These are phyloP conservation scores for Syncephalastrum monosporum DNA, from an alignment of 371 early-diverging fungal species.

Conservation along the genomic window DNA sequence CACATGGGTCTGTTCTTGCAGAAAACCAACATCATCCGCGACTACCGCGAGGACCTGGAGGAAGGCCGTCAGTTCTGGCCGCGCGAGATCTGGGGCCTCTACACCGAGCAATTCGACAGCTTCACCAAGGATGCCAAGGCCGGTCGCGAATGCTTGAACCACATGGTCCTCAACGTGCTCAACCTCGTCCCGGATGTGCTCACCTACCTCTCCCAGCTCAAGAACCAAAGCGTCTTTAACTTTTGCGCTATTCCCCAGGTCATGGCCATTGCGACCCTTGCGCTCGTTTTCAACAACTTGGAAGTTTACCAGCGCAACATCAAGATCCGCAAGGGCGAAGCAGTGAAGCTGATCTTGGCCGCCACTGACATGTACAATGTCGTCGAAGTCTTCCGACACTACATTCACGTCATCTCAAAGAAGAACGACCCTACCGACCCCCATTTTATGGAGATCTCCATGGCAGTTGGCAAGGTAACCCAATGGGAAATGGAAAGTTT, in stretches of 20 bases:
- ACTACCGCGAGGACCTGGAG: conserved; percentile 85
- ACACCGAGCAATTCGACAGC: conserved; percentile 58
- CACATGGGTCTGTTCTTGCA: conserved; percentile 95
- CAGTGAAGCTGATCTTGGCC: conserved; percentile 74
- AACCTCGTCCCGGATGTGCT: conserved; percentile 83
- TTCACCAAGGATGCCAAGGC: conserved; percentile 51
- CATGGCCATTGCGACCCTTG: conserved; percentile 96
- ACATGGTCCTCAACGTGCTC: conserved; percentile 86
- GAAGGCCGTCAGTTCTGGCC: conserved; percentile 96
- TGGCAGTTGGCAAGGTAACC: conserved; percentile 55
- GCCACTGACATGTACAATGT: conserved; percentile 61
- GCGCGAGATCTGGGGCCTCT: conserved; percentile 81
- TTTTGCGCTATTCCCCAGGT: conserved; percentile 98
- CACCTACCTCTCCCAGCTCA: conserved; percentile 77
- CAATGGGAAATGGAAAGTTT: not conserved
- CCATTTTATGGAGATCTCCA: conserved; percentile 68
- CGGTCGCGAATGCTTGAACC: conserved; percentile 76
- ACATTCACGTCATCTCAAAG: conserved; percentile 58
- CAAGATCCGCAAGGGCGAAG: conserved; percentile 95
- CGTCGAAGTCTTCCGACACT: conserved; percentile 65
- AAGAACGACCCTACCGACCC: conserved; percentile 70
- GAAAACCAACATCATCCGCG: conserved; percentile 95
- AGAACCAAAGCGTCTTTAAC: conserved; percentile 81
- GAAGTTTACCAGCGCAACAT: conserved; percentile 74
- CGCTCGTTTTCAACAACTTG: conserved; percentile 83